A percentile compares a stretch with the other conserved stretches of the same genome.
Conservation (phyloP, 73 alveolate species). For the Uronychia setigera region DNA sequence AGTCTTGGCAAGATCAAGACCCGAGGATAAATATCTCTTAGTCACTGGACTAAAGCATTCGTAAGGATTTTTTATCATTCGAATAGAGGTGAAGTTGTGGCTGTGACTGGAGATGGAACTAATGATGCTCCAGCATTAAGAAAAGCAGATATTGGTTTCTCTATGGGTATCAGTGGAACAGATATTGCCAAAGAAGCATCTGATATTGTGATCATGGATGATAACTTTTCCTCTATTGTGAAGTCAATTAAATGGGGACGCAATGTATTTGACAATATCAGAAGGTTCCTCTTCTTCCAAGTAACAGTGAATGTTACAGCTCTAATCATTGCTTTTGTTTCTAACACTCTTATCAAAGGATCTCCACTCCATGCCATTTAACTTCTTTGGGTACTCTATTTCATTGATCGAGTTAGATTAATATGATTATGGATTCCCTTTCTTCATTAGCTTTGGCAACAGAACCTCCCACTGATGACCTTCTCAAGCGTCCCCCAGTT, state of each 20-base stretch:
- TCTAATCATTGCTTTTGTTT: slow-evolving; percentile 78
- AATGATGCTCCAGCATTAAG: slow-evolving; percentile 84
- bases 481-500: slow-evolving; percentile 76
- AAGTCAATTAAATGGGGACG: slow-evolving; percentile 84
- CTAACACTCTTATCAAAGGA: slow-evolving; percentile 72
- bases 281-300: slow-evolving; percentile 77
- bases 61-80: neutral
- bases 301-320: slow-evolving; percentile 86
- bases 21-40: slow-evolving; percentile 74
- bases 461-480: slow-evolving; percentile 87
- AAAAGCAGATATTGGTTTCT: slow-evolving; percentile 89
- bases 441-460: slow-evolving; percentile 91
- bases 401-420: slow-evolving; percentile 57
- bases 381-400: slow-evolving; percentile 63
- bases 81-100: slow-evolving; percentile 76
- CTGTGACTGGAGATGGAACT: slow-evolving; percentile 80
- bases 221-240: slow-evolving; percentile 77
- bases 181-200: slow-evolving; percentile 89
- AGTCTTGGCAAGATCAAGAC: slow-evolving; percentile 81
- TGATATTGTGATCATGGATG: slow-evolving; percentile 79
- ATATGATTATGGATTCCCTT: slow-evolving; percentile 70
- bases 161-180: slow-evolving; percentile 86
- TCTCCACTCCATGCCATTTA: slow-evolving; percentile 81
- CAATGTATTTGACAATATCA: slow-evolving; percentile 73
- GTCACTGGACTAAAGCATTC: slow-evolving; percentile 74